phyloP scores from a whole-genome alignment of 768 basidiomycete species.

The Albatrellus ellisii region DNA sequence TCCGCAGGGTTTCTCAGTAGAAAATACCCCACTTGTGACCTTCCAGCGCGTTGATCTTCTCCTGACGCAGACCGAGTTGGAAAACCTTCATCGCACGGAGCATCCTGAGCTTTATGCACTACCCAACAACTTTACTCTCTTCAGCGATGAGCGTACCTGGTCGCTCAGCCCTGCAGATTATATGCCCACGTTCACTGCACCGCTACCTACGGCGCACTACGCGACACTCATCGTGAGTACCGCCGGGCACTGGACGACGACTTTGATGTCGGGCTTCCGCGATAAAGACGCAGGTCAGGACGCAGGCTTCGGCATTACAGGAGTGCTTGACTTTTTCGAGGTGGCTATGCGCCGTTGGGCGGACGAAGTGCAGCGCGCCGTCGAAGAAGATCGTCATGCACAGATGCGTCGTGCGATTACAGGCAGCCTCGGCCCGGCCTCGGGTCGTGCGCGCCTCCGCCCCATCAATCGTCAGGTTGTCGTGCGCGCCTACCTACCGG shows the following conservation, averaged over 20 bases:
- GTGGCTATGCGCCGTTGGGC: conserved; percentile 48
- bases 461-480: conserved; percentile 30
- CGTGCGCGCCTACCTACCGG: conserved; percentile 47
- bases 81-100: conserved; percentile 25
- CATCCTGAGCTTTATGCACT: conserved; percentile 10
- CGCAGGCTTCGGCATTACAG: conserved; percentile 35
- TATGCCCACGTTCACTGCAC: conserved; percentile 32
- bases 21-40: conserved; percentile 44
- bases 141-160: conserved; percentile 45
- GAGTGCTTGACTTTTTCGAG: conserved; percentile 43
- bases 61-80: conserved; percentile 33
- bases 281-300: conserved; percentile 16
- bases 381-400: conserved; percentile 23
- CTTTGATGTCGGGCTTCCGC: conserved; percentile 31
- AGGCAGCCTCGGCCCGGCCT: conserved; percentile 15
- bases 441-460: background rate
- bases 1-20: conserved; percentile 41
- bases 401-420: conserved; percentile 5
- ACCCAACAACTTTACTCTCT: conserved; percentile 23
- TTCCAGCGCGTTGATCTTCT: conserved; percentile 57
- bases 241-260: conserved; percentile 58
- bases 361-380: conserved; percentile 30
- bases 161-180: conserved; percentile 39
- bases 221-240: conserved; percentile 51
- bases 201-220: conserved; percentile 38